A percentile compares a stretch with the other conserved stretches of the same genome.
phyloP scores from a whole-genome alignment of 176 grass and related monocot species.

The maize (Zea mays) region Zm-B73-REFERENCE-NAM-5.0 NC_050104.1:8562001-8562500 shows the following conservation, averaged over 20 bases:
- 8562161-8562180: conserved; percentile 15
- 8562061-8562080: conserved; percentile 84
- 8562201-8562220: conserved; percentile 20
- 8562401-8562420: conserved; percentile 85
- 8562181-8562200: conserved; percentile 13
- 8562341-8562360: conserved; percentile 88
- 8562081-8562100: conserved; percentile 80
- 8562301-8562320: conserved; percentile 60
- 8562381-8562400: conserved; percentile 65
- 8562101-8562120: conserved; percentile 79
- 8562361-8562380: conserved; percentile 89
- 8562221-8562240: conserved; percentile 14
- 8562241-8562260: conserved; percentile 28
- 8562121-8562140: conserved; percentile 78
- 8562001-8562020: not conserved
- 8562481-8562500: conserved; percentile 10
- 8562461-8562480: not conserved
- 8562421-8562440: not conserved
- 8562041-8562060: conserved; percentile 82
- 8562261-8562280: not conserved
- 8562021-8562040: conserved; percentile 14
- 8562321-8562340: conserved; percentile 95
- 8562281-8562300: conserved; percentile 27
- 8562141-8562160: conserved; percentile 30
- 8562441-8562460: conserved; percentile 4